Conservation (phyloP, 257 asterid genomes). For the Solanum chmielewskii region DNA sequence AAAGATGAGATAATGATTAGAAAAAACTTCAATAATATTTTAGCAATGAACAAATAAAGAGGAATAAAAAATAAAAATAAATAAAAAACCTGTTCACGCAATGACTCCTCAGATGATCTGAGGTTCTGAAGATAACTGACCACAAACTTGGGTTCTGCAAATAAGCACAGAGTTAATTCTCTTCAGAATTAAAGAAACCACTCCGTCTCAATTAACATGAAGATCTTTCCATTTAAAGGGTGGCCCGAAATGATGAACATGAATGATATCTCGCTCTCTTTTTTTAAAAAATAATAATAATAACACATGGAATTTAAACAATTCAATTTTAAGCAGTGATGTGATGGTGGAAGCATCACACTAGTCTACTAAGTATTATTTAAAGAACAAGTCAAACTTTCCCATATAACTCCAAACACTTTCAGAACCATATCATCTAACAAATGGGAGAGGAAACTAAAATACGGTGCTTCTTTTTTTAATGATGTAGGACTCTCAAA, state of each 20-base stretch:
- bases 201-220: background rate
- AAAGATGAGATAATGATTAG: background rate
- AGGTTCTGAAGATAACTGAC: slow-evolving; percentile 65
- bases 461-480: background rate
- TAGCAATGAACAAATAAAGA: background rate
- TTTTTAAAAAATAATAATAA: background rate
- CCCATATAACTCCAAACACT: background rate
- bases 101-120: slow-evolving; percentile 81
- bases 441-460: background rate
- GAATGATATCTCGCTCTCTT: background rate
- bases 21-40: background rate
- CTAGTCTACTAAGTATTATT: background rate
- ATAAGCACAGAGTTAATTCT: background rate
- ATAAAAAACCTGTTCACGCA: slow-evolving; percentile 79
- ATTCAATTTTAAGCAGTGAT: background rate
- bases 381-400: background rate
- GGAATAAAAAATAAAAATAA: background rate
- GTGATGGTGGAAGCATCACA: background rate
- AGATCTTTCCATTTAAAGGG: background rate
- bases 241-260: background rate
- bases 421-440: background rate
- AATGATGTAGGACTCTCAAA: background rate
- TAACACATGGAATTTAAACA: background rate
- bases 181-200: background rate
- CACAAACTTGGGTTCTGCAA: slow-evolving; percentile 53